Evolutionary conservation across 2,329 filamentous ascomycete species (phyloP), one percentile per base, ranked within the genome.

Genomic region (Xylariaceae sp.): DNA sequence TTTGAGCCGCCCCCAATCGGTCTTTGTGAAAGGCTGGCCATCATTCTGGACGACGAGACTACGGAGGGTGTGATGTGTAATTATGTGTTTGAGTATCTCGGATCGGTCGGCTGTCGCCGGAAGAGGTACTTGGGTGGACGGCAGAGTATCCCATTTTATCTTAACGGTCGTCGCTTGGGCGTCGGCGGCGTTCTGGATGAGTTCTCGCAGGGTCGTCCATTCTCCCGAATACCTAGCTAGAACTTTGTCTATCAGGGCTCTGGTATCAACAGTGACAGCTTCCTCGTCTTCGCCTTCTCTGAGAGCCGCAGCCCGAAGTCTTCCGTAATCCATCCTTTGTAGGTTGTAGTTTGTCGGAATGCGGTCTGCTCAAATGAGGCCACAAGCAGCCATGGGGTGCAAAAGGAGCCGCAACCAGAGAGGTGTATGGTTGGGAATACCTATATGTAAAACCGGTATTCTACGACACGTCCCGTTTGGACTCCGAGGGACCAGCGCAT

Each of bases 151-250:
- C 77, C 94, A 95, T 64, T 88, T 92, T 68, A 99, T 89, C 43
- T 84, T 88, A 62, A 97, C 92, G 52, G 85, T 92, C 15, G 86
- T 88, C 45, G 94, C 94, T 67, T 92, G 89, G 19, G 94, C 94
- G 75, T 99, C 94, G 59, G 94, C 92, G n/a, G 94, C 94, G 69
- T 99, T 99, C 68, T 99, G 94, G 42, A 99, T 91, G 57, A 99
- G 84, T 70, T 99, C 94, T 76, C 94, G 84, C 16, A 99, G 75
- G 8, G 81, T 88, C 5, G 84, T 91, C 86, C 92, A 96, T 76
- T 99, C 95, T 64, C 94, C 92, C 2, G 92, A 96, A 70, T 99
- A 99, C 67, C 94, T 81, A 9, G 94, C 94, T 47, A 99, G 81
- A 10, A 99, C 92, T 72, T 99, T 99, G 75, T 97, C 95, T 68